phyloP scores from a whole-genome alignment of 176 grass and related monocot genomes.

The Zoysia japonica region DNA sequence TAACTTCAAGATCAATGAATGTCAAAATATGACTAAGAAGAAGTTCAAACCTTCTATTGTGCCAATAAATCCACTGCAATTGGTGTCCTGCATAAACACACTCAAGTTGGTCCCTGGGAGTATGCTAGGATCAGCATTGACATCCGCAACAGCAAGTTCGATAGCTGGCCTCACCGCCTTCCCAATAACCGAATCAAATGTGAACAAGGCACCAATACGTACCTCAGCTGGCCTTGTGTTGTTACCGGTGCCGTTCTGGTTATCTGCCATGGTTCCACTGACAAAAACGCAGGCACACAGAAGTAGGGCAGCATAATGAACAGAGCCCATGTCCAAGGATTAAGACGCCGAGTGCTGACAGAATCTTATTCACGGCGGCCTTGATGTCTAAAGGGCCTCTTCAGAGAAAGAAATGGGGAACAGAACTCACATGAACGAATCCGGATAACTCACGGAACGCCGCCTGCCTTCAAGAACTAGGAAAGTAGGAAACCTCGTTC shows the following conservation, averaged over 20 bases:
- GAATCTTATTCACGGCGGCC: not conserved
- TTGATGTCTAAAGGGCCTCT: not conserved
- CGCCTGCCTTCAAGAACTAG: not conserved
- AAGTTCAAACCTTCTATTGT: slow-evolving; percentile 55
- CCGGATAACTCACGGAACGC: not conserved
- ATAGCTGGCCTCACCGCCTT: slow-evolving; percentile 60
- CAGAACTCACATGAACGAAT: slow-evolving; percentile 2
- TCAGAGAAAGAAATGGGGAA: not conserved
- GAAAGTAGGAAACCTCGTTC: not conserved
- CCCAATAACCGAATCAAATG: slow-evolving; percentile 64
- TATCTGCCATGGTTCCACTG: slow-evolving; percentile 25
- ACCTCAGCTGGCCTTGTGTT: slow-evolving; percentile 46
- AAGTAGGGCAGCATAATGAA: slow-evolving; percentile 29
- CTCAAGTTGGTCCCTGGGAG: slow-evolving; percentile 56
- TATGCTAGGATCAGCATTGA: slow-evolving; percentile 56
- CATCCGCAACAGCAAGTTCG: slow-evolving; percentile 65
- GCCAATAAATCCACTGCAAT: slow-evolving; percentile 77
- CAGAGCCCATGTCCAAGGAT: slow-evolving; percentile 37
- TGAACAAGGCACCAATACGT: slow-evolving; percentile 63
- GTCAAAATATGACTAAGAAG: not conserved
- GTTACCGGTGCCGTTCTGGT: slow-evolving; percentile 23
- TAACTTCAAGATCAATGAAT: not conserved
- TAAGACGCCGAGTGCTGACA: not conserved
- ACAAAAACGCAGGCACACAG: slow-evolving; percentile 33
- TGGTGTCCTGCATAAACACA: slow-evolving; percentile 66